Conservation (phyloP, 2,329 filamentous ascomycete species). For the Diaporthe citriasiana region DNA sequence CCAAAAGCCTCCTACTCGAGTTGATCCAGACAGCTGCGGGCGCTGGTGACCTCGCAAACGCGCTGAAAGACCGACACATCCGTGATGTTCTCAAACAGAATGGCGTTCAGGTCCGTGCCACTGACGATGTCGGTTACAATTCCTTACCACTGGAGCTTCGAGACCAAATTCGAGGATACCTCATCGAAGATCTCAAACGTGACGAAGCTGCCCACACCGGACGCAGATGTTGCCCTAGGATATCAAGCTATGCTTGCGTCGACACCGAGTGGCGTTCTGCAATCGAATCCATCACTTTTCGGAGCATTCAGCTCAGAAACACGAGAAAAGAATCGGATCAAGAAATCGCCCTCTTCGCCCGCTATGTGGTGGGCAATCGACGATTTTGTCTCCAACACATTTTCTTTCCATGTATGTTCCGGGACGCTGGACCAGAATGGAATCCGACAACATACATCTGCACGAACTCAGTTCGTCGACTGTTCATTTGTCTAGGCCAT, state of each 20-base stretch:
- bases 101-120: background rate
- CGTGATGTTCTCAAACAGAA: background rate
- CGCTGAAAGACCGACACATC: background rate
- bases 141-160: background rate
- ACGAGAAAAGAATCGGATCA: no score
- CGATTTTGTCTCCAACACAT: background rate
- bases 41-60: background rate
- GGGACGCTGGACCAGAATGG: no score
- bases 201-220: accelerated
- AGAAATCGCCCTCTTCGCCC: background rate
- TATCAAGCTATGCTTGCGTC: background rate
- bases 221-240: background rate
- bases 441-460: no score
- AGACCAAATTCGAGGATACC: background rate
- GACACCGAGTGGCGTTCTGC: background rate
- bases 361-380: background rate
- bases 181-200: background rate
- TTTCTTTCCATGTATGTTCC: background rate
- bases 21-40: background rate
- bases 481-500: background rate
- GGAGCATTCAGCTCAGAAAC: accelerated
- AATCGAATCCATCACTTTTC: background rate
- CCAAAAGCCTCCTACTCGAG: background rate
- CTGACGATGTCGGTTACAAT: background rate
- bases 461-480: background rate